Evolutionary conservation across 768 basidiomycete species (phyloP).

Genomic region (Trametes coccinea): DNA sequence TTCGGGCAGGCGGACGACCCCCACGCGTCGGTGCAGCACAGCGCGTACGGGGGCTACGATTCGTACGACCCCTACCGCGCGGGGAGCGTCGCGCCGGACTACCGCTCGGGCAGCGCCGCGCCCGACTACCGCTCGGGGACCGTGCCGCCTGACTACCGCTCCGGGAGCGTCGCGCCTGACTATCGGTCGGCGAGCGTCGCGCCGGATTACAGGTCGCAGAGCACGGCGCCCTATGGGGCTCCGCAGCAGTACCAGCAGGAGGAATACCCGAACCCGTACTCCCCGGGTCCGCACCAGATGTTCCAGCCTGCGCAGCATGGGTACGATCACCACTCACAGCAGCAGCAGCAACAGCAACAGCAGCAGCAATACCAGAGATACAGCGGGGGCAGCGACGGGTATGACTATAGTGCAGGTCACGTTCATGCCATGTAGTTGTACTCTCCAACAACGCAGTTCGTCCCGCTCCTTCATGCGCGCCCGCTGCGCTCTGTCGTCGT

Average conservation of each 20-base stretch:
- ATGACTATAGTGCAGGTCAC: conserved; percentile 29
- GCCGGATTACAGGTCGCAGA: conserved; percentile 15
- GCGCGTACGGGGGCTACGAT: conserved; percentile 20
- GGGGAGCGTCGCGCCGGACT: conserved; percentile 16
- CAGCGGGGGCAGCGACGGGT: conserved; percentile 19
- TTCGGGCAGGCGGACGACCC: conserved; percentile 39
- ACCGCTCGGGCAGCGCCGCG: conserved; percentile 13
- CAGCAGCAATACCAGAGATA: conserved; percentile 21
- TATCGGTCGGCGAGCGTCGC: conserved; percentile 13
- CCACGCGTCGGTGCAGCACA: conserved; percentile 10
- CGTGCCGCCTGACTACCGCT: conserved; percentile 14
- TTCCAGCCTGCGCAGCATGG: conserved; percentile 13
- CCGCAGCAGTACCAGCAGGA: conserved; percentile 10
- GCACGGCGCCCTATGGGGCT: conserved; percentile 7
- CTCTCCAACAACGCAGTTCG: not conserved
- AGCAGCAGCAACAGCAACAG: conserved; percentile 12
- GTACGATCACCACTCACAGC: not conserved
- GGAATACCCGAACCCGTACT: conserved; percentile 19
- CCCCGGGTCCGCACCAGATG: conserved; percentile 15
- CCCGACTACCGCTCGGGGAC: conserved; percentile 16
- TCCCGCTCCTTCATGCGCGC: not conserved
- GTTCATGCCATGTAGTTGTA: conserved; percentile 31
- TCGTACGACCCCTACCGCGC: conserved; percentile 19
- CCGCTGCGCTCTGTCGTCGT: not conserved
- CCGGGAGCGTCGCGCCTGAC: conserved; percentile 9